Evolutionary conservation across 2,329 filamentous ascomycete species (phyloP).

Genomic region (Aspergillus fructus): DNA sequence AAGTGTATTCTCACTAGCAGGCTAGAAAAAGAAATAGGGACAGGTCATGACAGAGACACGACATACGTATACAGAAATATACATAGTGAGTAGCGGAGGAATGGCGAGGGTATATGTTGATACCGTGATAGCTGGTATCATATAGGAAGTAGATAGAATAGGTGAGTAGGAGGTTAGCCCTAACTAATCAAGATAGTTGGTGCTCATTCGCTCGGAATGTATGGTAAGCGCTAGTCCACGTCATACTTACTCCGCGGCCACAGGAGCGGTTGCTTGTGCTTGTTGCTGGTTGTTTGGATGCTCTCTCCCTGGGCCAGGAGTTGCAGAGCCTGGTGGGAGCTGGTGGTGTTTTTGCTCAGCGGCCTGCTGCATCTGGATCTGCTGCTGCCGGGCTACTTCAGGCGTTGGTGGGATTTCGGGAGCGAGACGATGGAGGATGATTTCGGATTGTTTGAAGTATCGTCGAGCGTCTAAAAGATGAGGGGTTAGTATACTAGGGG

Average conservation of each 20-base stretch:
- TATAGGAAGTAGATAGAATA: not conserved
- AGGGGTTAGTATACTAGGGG: conserved; percentile 7
- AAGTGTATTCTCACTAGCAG: not conserved
- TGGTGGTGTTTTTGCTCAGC: conserved; percentile 34
- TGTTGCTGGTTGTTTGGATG: conserved; percentile 11
- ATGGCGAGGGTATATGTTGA: conserved; percentile 4
- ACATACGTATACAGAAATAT: conserved; percentile 2
- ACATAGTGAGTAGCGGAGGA: not conserved
- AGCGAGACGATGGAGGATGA: conserved; percentile 85
- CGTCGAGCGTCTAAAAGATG: conserved; percentile 72
- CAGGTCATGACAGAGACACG: not conserved
- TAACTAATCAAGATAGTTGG: not conserved
- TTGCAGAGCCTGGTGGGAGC: conserved; percentile 37
- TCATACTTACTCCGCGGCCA: conserved; percentile 20
- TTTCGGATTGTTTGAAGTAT: conserved; percentile 99
- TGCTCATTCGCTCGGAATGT: not conserved
- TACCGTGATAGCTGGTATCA: conserved; percentile 1
- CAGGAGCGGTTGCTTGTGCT: conserved; percentile 23
- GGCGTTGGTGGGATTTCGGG: conserved; percentile 46
- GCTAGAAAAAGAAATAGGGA: not conserved
- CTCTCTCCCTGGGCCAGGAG: conserved; percentile 33
- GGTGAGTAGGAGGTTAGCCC: not conserved
- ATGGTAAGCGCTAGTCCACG: not conserved
- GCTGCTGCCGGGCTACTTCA: conserved; percentile 41
- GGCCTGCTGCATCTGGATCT: conserved; percentile 39